phyloP scores from a whole-genome alignment of 176 grass and related monocot genomes.

The Pharus latifolius region DNA sequence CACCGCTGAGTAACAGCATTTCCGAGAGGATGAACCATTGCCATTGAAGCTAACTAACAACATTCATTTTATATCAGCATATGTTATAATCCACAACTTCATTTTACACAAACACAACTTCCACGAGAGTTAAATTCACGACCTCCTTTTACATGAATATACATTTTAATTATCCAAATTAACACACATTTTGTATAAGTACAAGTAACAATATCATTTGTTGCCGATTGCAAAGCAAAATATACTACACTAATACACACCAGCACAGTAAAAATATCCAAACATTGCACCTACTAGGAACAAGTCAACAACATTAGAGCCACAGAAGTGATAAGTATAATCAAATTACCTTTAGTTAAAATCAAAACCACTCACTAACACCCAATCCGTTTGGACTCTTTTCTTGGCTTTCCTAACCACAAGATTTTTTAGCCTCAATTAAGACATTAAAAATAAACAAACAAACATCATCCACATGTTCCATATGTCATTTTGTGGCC shows the following conservation, averaged over 20 bases:
- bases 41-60: not conserved
- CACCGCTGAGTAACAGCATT: too few species aligned
- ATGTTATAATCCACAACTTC: too few species aligned
- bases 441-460: slow-evolving; percentile 9
- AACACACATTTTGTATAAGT: too few species aligned
- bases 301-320: not conserved
- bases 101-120: too few species aligned
- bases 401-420: not conserved
- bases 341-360: not conserved
- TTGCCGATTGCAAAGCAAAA: too few species aligned
- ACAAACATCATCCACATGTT: slow-evolving; percentile 23
- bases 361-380: not conserved
- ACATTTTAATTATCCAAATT: too few species aligned
- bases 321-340: slow-evolving; percentile 18
- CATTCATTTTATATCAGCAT: too few species aligned
- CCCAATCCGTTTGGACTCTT: not conserved
- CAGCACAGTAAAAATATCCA: slow-evolving; percentile 4
- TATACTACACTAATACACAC: too few species aligned
- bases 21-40: too few species aligned
- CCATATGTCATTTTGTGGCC: not conserved
- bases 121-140: too few species aligned
- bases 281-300: not conserved
- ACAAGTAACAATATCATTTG: too few species aligned
- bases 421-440: not conserved
- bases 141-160: too few species aligned